Evolutionary conservation across 306 rosid species (phyloP), one percentile per base, ranked within the genome.

Genomic region (Prunus persica): DNA sequence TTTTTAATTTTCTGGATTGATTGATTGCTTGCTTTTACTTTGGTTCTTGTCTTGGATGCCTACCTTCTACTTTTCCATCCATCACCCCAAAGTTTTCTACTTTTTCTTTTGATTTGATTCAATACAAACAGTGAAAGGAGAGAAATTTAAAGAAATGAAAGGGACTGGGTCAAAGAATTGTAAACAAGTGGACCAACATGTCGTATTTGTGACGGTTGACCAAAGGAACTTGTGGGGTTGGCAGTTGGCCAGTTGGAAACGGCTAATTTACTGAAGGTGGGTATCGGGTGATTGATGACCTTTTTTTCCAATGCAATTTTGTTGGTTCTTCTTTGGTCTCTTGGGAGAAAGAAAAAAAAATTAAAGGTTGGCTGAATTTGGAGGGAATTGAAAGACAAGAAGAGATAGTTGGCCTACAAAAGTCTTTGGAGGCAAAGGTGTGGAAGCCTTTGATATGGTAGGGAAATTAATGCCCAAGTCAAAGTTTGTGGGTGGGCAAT

Each of bases 161-260:
- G 77, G 76, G 88, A 78, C 83, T 19, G 72, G 76, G 98, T 93
- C 93, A 93, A 90, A 91, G 77, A 88, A 89, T 65, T 84, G 79
- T 84, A 85, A 83, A 84, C 77, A 83, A 86, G 90, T 81, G 88
- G 91, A 85, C 83, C 89, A 83, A 75, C 74, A 82, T 86, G 91
- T 90, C 90, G 88, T 87, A 79, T 83, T 69, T 58, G 14, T 78
- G 75, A 90, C 87, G 89, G 93, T 90, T 93, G 97, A 93, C 97
- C 74, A 80, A 81, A 80, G 74, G 19, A 54, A 56, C 43, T 18
- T 68, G 27, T 38, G 8, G 81, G 63, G 45, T 71, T 49, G 81
- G 76, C 43, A 28, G 85, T 83, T 83, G 77, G 77, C 86, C 55
- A 49, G 83, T 74, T 78, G 82, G 82, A 78, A 61, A 80, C 79